Evolutionary conservation across 2,329 filamentous ascomycete genomes (phyloP).

Genomic region (Lecanosticta acicola): DNA sequence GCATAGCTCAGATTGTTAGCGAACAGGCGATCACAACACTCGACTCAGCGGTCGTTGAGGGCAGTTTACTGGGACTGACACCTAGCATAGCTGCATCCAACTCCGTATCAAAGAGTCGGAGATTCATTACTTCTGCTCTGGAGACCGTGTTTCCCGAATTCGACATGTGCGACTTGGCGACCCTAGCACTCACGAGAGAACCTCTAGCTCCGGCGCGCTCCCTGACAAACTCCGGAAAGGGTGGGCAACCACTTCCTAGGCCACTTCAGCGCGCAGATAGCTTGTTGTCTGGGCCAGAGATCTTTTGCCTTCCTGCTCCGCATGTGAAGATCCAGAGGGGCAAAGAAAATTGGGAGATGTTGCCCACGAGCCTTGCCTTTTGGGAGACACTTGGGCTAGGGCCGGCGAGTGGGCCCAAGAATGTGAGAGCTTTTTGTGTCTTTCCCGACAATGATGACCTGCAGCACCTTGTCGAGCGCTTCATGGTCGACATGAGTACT

Average conservation of each 20-base stretch:
- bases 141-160: constrained; percentile 8
- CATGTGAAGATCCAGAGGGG: constrained; percentile 67
- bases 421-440: constrained; percentile 64
- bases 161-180: constrained; percentile 22
- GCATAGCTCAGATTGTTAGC: constrained; percentile 31
- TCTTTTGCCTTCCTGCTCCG: constrained; percentile 61
- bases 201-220: constrained; percentile 13
- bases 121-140: not conserved
- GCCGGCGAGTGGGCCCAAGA: constrained; percentile 65
- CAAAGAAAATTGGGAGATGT: constrained; percentile 63
- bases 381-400: constrained; percentile 76
- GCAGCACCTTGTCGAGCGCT: constrained; percentile 54
- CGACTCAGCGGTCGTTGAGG: not conserved
- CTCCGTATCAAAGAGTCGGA: not conserved
- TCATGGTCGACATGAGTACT: constrained; percentile 62
- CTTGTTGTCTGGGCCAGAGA: constrained; percentile 29
- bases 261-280: constrained; percentile 25
- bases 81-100: not conserved
- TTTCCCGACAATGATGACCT: constrained; percentile 63
- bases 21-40: constrained; percentile 27
- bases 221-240: constrained; percentile 13
- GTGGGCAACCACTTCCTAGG: constrained; percentile 27
- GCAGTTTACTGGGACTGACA: not conserved
- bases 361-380: constrained; percentile 69
- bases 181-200: constrained; percentile 26